A percentile compares a stretch with the other conserved stretches of the same genome.
phyloP scores from a whole-genome alignment of 345 rosid genomes.

The Excoecaria cochinchinensis region DNA sequence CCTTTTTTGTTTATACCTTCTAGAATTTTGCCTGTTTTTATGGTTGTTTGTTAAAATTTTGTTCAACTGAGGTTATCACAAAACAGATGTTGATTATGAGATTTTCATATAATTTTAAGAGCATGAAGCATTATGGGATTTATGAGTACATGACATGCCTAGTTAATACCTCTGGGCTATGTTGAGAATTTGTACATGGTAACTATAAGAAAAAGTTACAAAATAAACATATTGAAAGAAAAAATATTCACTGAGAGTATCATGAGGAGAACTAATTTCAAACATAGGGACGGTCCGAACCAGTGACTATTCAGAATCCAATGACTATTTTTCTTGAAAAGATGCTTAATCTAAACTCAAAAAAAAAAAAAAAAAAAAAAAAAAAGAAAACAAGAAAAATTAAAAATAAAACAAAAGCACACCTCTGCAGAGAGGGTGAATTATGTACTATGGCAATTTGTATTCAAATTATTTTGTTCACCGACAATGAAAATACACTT shows the following conservation, averaged over 20 bases:
- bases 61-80: not conserved
- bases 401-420: not conserved
- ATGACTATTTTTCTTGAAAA: not conserved
- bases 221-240: not conserved
- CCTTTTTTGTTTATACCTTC: conserved; percentile 1
- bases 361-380: not conserved
- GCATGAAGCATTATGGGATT: not conserved
- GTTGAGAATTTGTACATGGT: not conserved
- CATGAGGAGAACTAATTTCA: not conserved
- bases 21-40: not conserved
- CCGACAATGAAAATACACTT: not conserved
- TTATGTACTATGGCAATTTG: not conserved
- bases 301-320: not conserved
- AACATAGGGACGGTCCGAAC: not conserved
- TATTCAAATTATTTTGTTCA: not conserved
- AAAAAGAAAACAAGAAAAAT: too few relatives aligned
- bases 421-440: not conserved
- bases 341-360: not conserved
- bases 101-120: not conserved
- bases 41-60: not conserved
- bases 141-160: not conserved
- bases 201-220: not conserved
- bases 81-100: not conserved
- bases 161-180: not conserved
- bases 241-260: not conserved